phyloP scores from a whole-genome alignment of 2,329 filamentous ascomycete species.

The Pestalotiopsis sp. region DNA sequence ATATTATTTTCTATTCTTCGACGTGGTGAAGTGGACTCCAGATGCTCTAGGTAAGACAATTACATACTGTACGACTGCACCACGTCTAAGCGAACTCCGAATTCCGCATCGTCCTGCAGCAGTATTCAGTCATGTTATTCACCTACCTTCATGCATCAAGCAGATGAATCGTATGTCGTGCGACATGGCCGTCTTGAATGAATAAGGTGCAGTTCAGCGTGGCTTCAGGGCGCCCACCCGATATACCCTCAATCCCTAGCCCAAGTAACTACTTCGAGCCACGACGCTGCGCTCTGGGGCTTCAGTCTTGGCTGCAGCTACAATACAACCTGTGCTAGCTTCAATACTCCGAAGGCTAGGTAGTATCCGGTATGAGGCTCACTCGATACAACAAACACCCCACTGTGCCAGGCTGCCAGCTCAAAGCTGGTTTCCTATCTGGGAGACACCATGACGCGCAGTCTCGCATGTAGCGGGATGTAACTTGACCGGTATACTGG shows the following conservation, averaged over 20 bases:
- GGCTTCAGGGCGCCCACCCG: background rate
- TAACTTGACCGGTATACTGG: background rate
- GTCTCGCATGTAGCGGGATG: background rate
- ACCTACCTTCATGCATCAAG: background rate
- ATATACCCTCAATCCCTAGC: background rate
- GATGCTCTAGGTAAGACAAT: background rate
- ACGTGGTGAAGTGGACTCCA: background rate
- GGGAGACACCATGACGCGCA: background rate
- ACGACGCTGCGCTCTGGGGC: background rate
- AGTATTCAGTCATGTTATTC: background rate
- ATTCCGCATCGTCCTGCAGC: background rate
- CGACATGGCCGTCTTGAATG: background rate
- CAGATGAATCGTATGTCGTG: background rate
- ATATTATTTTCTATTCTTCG: background rate
- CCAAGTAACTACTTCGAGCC: background rate
- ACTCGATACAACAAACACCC: background rate
- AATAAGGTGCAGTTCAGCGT: background rate
- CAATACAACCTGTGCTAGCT: background rate
- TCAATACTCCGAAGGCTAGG: background rate
- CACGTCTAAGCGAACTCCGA: slow-evolving; percentile 6
- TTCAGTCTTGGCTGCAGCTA: slow-evolving; percentile 3
- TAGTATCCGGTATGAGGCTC: background rate
- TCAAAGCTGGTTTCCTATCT: background rate
- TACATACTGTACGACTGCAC: background rate
- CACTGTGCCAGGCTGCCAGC: background rate